A percentile compares a stretch with the other conserved stretches of the same genome.
phyloP scores from a whole-genome alignment of 2,329 filamentous ascomycete species.

The Capronia coronata region DNA sequence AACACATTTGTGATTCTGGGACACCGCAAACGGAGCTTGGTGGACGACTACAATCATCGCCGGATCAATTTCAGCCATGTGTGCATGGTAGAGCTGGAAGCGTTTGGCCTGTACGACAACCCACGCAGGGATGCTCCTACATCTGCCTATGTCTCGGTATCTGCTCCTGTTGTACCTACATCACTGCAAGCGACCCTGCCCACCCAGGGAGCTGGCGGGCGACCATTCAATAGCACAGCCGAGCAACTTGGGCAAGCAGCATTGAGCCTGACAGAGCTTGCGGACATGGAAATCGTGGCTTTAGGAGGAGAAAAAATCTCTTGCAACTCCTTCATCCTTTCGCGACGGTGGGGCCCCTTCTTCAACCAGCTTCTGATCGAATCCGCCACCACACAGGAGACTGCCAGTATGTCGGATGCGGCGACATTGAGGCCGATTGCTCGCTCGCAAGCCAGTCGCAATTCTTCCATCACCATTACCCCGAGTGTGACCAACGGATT shows the following conservation, averaged over 20 bases:
- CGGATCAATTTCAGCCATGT: conserved; percentile 96
- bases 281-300: conserved; percentile 95
- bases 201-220: conserved; percentile 62
- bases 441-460: conserved; percentile 41
- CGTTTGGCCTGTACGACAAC: conserved; percentile 96
- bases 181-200: conserved; percentile 38
- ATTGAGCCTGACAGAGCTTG: conserved; percentile 70
- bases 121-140: conserved; percentile 70
- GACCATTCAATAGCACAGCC: conserved; percentile 67
- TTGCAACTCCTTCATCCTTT: conserved; percentile 83
- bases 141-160: conserved; percentile 78
- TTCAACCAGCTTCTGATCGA: conserved; percentile 88
- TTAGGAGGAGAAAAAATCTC: conserved; percentile 86
- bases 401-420: conserved; percentile 53
- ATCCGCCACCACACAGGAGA: conserved; percentile 60
- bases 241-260: conserved; percentile 80
- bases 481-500: conserved; percentile 39
- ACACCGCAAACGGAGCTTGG: conserved; percentile 84
- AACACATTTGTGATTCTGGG: conserved; percentile 95
- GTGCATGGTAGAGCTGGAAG: conserved; percentile 93
- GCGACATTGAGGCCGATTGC: conserved; percentile 64
- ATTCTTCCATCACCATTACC: conserved; percentile 82
- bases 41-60: conserved; percentile 96
- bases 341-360: conserved; percentile 87
- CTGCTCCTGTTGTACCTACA: conserved; percentile 59